Percentiles rank a stretch among this genome's conserved stretches.
Conservation (phyloP, 2,329 filamentous ascomycete species). For the Onygenales sp. region DNA sequence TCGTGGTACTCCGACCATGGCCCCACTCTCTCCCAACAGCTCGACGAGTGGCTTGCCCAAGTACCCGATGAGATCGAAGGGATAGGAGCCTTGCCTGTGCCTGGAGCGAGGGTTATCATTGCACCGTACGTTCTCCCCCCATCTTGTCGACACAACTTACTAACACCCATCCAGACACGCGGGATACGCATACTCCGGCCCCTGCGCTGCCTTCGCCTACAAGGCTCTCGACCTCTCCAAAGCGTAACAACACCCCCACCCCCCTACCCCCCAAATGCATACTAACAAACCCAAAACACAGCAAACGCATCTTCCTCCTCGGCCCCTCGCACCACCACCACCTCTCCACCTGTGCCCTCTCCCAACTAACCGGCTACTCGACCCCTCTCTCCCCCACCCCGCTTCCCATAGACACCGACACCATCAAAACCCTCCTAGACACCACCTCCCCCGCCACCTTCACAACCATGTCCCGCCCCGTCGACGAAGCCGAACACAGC, state of each 20-base stretch:
- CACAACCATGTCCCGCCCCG: constrained; percentile 48
- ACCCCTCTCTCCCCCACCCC: constrained; percentile 36
- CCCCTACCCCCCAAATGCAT: constrained; percentile 4
- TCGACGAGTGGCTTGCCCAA: constrained; percentile 63
- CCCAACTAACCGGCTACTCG: constrained; percentile 50
- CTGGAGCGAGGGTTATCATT: constrained; percentile 74
- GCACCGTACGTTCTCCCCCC: constrained; percentile 62
- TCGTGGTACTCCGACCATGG: constrained; percentile 71
- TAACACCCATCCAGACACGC: constrained; percentile 59
- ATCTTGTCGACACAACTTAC: constrained; percentile 13
- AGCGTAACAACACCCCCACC: constrained; percentile 40
- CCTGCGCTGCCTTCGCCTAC: constrained; percentile 91
- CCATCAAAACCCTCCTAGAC: constrained; percentile 29
- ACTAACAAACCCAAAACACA: constrained; percentile 20
- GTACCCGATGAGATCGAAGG: constrained; percentile 60
- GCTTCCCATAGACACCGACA: constrained; percentile 34
- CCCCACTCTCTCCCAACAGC: constrained; percentile 53
- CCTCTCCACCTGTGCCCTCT: constrained; percentile 66
- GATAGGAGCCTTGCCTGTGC: constrained; percentile 56
- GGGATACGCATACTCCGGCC: constrained; percentile 84
- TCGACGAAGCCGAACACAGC: constrained; percentile 80
- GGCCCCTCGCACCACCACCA: constrained; percentile 87
- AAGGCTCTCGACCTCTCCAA: constrained; percentile 73
- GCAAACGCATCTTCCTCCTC: constrained; percentile 81
- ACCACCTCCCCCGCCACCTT: constrained; percentile 27